phyloP scores from a whole-genome alignment of 2,329 filamentous ascomycete species.

The Aspergillus jensenii region DNA sequence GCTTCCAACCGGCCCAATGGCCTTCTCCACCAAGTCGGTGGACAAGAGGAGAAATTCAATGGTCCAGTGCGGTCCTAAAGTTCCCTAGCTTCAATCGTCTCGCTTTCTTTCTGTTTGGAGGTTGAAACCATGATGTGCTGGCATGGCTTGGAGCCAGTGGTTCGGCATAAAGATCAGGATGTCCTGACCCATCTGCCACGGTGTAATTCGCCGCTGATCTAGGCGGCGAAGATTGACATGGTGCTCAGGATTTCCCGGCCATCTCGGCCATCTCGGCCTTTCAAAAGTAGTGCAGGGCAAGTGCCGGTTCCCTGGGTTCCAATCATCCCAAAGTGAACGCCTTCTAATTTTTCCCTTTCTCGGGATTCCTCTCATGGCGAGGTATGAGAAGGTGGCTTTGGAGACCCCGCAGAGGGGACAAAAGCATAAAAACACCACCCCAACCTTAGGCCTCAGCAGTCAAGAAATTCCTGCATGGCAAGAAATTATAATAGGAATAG shows the following conservation, averaged over 20 bases:
- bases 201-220: constrained; percentile 39
- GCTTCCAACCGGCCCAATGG: constrained; percentile 22
- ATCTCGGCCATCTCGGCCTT: constrained; percentile 19
- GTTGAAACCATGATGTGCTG: constrained; percentile 70
- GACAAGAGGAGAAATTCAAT: constrained; percentile 13
- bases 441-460: not conserved
- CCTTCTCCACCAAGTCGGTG: constrained; percentile 18
- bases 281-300: constrained; percentile 20
- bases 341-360: not conserved
- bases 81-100: constrained; percentile 18
- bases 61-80: constrained; percentile 18
- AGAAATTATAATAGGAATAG: constrained; percentile 3
- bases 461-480: constrained; percentile 1
- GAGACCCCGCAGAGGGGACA: constrained; percentile 28
- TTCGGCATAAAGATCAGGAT: constrained; percentile 57
- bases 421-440: not conserved
- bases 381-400: constrained; percentile 7
- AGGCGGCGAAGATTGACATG: constrained; percentile 32
- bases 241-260: constrained; percentile 19
- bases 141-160: constrained; percentile 82
- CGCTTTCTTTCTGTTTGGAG: constrained; percentile 17
- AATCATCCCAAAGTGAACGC: constrained; percentile 8
- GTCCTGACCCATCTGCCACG: constrained; percentile 49
- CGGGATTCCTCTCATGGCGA: not conserved
- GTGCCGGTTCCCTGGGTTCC: constrained; percentile 18